Evolutionary conservation across 805 yeast species (phyloP).

Genomic region (Lipomyces starkeyi): DNA sequence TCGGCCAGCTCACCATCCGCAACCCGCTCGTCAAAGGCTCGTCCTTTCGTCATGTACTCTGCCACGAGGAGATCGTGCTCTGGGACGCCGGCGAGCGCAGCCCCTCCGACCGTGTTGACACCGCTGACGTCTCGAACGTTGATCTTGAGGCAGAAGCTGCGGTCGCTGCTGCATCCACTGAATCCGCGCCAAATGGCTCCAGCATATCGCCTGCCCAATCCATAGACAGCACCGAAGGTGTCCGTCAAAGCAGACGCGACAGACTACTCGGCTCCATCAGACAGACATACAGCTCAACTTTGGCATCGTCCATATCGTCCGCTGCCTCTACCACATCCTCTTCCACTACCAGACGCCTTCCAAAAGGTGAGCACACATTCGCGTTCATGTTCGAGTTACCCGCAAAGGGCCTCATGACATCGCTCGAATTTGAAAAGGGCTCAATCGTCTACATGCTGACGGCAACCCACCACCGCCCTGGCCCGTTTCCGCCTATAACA

Average conservation of each 20-base stretch:
- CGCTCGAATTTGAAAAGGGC: conserved; percentile 86
- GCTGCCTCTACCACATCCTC: neutral
- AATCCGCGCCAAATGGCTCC: neutral
- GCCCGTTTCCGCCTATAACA: conserved; percentile 36
- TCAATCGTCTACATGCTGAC: conserved; percentile 69
- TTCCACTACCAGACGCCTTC: conserved; percentile 8
- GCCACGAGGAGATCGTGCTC: conserved; percentile 42
- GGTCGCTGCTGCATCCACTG: neutral
- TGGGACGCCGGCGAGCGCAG: conserved; percentile 34
- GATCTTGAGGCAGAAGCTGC: neutral
- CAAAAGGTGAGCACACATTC: conserved; percentile 79
- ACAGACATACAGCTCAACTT: neutral
- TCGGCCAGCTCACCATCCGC: conserved; percentile 44
- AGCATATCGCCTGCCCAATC: neutral
- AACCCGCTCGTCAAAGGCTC: conserved; percentile 44
- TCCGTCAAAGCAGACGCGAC: neutral
- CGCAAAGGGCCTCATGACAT: conserved; percentile 68
- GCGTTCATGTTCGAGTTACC: conserved; percentile 88
- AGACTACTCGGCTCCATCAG: neutral
- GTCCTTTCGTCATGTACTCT: conserved; percentile 41
- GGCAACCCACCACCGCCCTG: conserved; percentile 48
- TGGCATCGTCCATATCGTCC: neutral
- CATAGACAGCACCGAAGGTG: neutral
- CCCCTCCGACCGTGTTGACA: neutral
- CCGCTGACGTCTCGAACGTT: neutral